Evolutionary conservation across 768 basidiomycete species (phyloP), one percentile per base, ranked within the genome.

Genomic region (Russula emetica): DNA sequence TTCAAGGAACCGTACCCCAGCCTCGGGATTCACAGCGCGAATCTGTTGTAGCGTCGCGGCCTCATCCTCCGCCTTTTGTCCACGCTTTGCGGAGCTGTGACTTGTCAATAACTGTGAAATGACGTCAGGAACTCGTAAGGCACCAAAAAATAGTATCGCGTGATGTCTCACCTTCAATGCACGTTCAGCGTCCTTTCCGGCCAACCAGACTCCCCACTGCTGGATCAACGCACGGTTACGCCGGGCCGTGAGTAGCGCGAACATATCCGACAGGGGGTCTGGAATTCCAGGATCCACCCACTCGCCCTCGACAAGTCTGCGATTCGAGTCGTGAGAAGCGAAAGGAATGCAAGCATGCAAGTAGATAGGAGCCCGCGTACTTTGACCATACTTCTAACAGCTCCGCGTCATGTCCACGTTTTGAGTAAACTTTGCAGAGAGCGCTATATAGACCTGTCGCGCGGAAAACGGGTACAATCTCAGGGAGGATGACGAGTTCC

Each of bases 141-240:
- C 8, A 34, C 36, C 32, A 50, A 54, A 42, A 49, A 20, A 2
- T 47, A 66, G 45, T 6, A 28, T 9, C 30, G 18, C 10, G n/a
- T 10, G 42, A 8, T 24, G 45, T 69, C 71, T 53, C 65, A 90
- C 92, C 77, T 85, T 84, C 28, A 97, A 73, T 5, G 87, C 92
- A 50, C 80, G 82, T 28, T 88, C 85, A 0, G 84, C 77, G 73
- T 91, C 85, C 42, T 81, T 80, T 67, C 81, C 83, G 2, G 85
- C 80, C 24, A 97, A 75, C 94, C 94, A 96, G 9, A 91, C 74
- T 3, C 83, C 88, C 85, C 93, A 94, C 57, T 82, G 80, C 65
- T 88, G 85, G 5, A 85, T 82, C 58, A 93, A 70, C 3, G 76
- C 70, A 28, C 83, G 81, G 69, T 91, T 86, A 62, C 79, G 82